Percentiles rank a stretch among this genome's conserved stretches.
These are phyloP conservation scores for Podila epicladia DNA, from an alignment of 192 early-diverging fungal species.

Conservation along the genomic window DNA sequence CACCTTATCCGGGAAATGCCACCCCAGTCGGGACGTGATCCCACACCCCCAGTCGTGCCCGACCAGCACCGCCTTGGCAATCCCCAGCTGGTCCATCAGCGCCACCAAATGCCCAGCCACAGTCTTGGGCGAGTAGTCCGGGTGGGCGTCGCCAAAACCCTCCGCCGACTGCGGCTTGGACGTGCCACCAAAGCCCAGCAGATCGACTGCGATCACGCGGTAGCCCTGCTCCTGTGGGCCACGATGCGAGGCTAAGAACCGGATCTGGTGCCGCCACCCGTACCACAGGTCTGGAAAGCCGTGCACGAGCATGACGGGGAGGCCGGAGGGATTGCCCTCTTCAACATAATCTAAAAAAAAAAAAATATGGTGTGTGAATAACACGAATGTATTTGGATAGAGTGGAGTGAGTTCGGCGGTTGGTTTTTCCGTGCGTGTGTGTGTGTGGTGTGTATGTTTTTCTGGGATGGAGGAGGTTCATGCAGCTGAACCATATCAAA, in stretches of 20 bases:
- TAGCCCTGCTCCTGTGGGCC: slow-evolving; percentile 38
- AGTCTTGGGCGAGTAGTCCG: slow-evolving; percentile 4
- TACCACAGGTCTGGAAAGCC: slow-evolving; percentile 50
- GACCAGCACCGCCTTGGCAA: slow-evolving; percentile 60
- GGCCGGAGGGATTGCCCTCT: slow-evolving; percentile 10
- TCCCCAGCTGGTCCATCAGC: slow-evolving; percentile 64
- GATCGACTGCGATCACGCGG: slow-evolving; percentile 60
- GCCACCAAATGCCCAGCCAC: slow-evolving; percentile 51
- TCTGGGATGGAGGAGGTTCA: neutral
- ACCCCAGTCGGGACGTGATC: neutral
- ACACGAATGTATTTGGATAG: neutral
- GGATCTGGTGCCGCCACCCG: slow-evolving; percentile 52
- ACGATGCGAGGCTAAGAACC: slow-evolving; percentile 35
- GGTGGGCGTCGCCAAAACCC: neutral
- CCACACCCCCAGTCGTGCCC: slow-evolving; percentile 71
- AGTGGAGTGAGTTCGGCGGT: neutral
- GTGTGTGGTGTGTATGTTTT: neutral
- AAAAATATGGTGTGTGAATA: too few species aligned
- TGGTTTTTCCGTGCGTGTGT: neutral
- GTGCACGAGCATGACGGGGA: slow-evolving; percentile 25
- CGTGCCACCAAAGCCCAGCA: slow-evolving; percentile 61
- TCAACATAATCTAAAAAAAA: slow-evolving; percentile 18
- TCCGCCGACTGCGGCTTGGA: slow-evolving; percentile 1
- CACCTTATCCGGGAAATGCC: slow-evolving; percentile 14
- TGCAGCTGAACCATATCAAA: neutral